These are phyloP conservation scores for Hemerocallis citrina DNA, from an alignment of 106 monocot genomes.

Conservation along the genomic window DNA sequence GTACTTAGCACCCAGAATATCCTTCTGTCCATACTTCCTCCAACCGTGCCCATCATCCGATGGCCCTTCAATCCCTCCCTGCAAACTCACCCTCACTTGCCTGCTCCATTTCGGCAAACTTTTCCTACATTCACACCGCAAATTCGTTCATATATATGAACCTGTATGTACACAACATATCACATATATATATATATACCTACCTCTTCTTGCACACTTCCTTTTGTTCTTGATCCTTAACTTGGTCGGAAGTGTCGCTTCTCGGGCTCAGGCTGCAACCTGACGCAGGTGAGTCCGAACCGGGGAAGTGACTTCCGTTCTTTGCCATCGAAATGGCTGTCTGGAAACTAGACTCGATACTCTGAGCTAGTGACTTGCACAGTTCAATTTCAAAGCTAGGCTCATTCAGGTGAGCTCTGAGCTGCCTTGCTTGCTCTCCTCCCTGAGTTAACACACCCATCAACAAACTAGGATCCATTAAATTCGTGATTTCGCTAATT, in stretches of 20 bases:
- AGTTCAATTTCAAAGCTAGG: not conserved
- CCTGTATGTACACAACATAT: not conserved
- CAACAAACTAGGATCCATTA: conserved; percentile 9
- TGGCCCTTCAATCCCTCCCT: not conserved
- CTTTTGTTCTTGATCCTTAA: conserved; percentile 19
- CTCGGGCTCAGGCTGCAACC: conserved; percentile 19
- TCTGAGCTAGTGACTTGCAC: conserved; percentile 8
- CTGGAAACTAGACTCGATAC: conserved; percentile 7
- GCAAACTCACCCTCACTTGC: conserved; percentile 10
- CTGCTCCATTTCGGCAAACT: conserved; percentile 19
- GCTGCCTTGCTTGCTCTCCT: conserved; percentile 24
- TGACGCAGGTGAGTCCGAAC: conserved; percentile 17
- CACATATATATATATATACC: not conserved
- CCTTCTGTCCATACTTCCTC: conserved; percentile 24
- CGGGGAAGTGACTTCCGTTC: not conserved
- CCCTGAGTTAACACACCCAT: conserved; percentile 23
- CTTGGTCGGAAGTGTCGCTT: conserved; percentile 15
- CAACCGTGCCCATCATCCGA: conserved; percentile 10
- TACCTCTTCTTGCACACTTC: conserved; percentile 58
- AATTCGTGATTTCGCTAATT: not conserved
- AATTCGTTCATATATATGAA: too few relatives aligned
- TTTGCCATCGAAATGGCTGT: conserved; percentile 20
- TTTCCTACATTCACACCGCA: conserved; percentile 17
- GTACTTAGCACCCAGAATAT: conserved; percentile 12
- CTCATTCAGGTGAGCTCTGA: conserved; percentile 18